Conservation (phyloP, 2,329 filamentous ascomycete genomes). For the Microdochium paspali region DNA sequence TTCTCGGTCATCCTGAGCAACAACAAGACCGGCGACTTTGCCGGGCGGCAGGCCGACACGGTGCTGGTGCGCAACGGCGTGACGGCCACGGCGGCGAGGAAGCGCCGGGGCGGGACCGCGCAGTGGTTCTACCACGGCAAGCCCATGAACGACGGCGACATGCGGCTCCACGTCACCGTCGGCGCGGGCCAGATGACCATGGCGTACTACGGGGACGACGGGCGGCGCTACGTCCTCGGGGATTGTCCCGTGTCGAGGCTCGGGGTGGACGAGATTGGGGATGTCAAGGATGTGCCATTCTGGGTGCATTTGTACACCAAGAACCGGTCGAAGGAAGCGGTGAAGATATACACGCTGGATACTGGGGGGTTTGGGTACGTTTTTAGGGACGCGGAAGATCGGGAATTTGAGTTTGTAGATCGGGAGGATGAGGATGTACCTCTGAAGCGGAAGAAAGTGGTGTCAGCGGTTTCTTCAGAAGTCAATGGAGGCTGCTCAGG, state of each 20-base stretch:
- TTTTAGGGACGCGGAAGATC: not conserved
- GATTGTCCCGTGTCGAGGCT: conserved; percentile 7
- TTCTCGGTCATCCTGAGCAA: conserved; percentile 6
- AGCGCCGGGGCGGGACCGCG: not conserved
- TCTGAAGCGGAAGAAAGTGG: not conserved
- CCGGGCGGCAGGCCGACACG: conserved; percentile 2
- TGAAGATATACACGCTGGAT: conserved; percentile 2
- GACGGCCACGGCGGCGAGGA: conserved; percentile 5
- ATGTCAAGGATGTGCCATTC: conserved; percentile 4
- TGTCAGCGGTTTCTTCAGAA: not conserved
- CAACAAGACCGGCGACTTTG: conserved; percentile 1
- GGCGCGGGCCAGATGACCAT: conserved; percentile 5
- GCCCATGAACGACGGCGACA: conserved; percentile 7
- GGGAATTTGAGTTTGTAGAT: conserved; percentile 4
- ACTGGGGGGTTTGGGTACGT: conserved; percentile 3
- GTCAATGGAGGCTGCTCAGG: not conserved
- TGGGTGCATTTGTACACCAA: conserved; percentile 4
- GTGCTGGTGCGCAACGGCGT: conserved; percentile 6
- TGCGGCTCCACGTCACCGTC: conserved; percentile 6
- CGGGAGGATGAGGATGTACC: not conserved
- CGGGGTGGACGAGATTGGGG: conserved; percentile 2
- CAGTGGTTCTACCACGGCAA: conserved; percentile 6
- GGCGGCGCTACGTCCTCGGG: conserved; percentile 3
- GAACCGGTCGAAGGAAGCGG: not conserved
- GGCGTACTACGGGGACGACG: conserved; percentile 3